Base-by-base conservation (phyloP, 495 filamentous ascomycete species). In the Aspergillus egyptiacus region DNA sequence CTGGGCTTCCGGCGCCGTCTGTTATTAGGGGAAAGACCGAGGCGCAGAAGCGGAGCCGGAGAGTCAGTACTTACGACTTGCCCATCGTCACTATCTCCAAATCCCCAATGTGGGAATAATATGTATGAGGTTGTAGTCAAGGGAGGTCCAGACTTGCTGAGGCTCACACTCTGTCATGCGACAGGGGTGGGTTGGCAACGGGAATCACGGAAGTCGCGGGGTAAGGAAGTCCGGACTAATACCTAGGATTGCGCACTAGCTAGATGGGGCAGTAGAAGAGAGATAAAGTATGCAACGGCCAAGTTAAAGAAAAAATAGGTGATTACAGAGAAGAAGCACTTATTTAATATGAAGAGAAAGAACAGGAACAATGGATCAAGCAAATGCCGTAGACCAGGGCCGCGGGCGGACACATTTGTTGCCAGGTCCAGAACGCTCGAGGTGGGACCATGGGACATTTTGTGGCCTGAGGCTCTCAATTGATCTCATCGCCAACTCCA, bases 11-110 rank as follows among this genome's bases (percentile, higher is more conserved):
- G 38, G n/a, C 2, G 3, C 38, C 11, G 40, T 47, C 46, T 48
- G 51, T n/a, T n/a, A n/a, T n/a, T n/a, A n/a, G 51, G 40, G 35
- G 15, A 46, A 38, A 23, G 24, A 18, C 23, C 18, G 20, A 27
- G n/a, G 38, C 23, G 23, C 14, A 20, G 27, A 5, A 28, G 41
- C 27, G 11, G 8, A 20, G 14, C 25, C n/a, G 15, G 22, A 3
- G 4, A 11, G 39, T 24, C 37, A 46, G 33, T 7, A 69, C 69
- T 69, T 66, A 72, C 69, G 69, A 72, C 55, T 72, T 72, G 35
- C 69, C 69, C 69, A 72, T 72, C 30, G 46, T 69, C 47, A 59
- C 60, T 52, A 36, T 31, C 30, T 22, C 37, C 17, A 32, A 13
- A 44, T 10, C 2, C 38, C 15, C n/a, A n/a, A n/a, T n/a, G n/a